A percentile compares a stretch with the other conserved stretches of the same genome.
Evolutionary conservation across 2,329 filamentous ascomycete species (phyloP).

Genomic region (Verticillium zaregamsianum): DNA sequence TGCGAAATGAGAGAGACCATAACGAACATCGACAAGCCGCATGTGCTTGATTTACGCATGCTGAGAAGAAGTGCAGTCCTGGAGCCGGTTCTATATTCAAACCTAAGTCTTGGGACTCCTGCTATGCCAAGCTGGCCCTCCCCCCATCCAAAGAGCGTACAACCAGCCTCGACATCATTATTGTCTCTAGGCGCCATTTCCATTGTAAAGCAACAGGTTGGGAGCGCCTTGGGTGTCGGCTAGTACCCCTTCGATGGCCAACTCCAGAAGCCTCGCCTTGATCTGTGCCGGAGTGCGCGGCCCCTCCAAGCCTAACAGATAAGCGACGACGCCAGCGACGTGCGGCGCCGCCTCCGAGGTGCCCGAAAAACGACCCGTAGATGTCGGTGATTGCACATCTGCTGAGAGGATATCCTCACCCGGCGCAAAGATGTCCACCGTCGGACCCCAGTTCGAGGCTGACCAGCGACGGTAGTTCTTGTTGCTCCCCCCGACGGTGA

Average conservation of each 20-base stretch:
- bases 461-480: slow-evolving; percentile 29
- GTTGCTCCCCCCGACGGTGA: slow-evolving; percentile 49
- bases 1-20: no score
- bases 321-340: slow-evolving; percentile 16
- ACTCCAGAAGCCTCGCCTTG: slow-evolving; percentile 5
- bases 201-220: slow-evolving; percentile 14
- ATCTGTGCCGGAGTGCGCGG: background rate
- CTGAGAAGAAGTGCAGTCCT: no score
- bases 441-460: slow-evolving; percentile 45
- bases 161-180: no score
- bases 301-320: slow-evolving; percentile 16
- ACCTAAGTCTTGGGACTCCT: no score
- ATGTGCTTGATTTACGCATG: no score
- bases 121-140: no score
- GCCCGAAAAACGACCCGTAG: background rate
- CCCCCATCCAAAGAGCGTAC: no score
- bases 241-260: slow-evolving; percentile 11
- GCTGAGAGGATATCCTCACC: slow-evolving; percentile 40
- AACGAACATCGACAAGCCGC: no score
- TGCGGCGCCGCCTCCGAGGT: slow-evolving; percentile 16
- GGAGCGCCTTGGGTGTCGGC: slow-evolving; percentile 7
- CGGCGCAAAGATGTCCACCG: slow-evolving; percentile 47
- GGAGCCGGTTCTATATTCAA: no score
- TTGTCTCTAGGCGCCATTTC: background rate
- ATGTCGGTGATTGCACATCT: slow-evolving; percentile 25